Percentiles rank a stretch among this genome's conserved stretches.
phyloP scores from a whole-genome alignment of 2,329 filamentous ascomycete species.

The Colletotrichum noveboracense region DNA sequence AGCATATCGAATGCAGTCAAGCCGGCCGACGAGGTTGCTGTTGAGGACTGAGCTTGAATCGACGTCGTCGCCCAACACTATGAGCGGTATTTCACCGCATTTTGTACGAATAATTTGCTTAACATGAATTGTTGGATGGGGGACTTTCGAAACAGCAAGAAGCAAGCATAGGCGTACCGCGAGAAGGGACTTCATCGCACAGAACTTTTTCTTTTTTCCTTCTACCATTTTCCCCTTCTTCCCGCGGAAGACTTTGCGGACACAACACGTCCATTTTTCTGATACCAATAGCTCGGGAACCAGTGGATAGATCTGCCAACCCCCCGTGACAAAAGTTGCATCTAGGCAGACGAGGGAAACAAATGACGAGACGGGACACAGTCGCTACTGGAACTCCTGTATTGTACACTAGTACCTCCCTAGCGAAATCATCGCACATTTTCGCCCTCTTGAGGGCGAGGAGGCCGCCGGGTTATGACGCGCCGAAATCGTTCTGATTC shows the following conservation, averaged over 20 bases:
- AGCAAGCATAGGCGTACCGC: slow-evolving; percentile 20
- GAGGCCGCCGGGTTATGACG: slow-evolving; percentile 15
- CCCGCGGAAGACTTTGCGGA: background rate
- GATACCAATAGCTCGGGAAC: background rate
- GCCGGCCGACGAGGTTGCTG: slow-evolving; percentile 44
- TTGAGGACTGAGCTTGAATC: slow-evolving; percentile 38
- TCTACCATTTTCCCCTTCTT: background rate
- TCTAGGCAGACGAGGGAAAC: background rate
- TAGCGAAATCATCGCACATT: background rate
- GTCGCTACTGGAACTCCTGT: slow-evolving; percentile 10
- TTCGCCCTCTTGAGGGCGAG: slow-evolving; percentile 6
- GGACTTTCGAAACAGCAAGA: background rate
- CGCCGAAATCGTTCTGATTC: background rate
- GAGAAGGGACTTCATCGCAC: background rate
- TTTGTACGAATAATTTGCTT: slow-evolving; percentile 13
- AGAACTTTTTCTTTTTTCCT: background rate
- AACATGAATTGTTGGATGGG: background rate
- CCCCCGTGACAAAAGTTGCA: background rate
- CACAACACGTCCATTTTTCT: background rate
- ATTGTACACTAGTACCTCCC: background rate
- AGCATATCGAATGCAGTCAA: slow-evolving; percentile 31
- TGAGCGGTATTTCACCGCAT: background rate
- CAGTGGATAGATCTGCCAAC: background rate
- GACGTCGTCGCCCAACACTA: background rate
- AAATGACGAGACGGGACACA: background rate